Conservation (phyloP, 495 filamentous ascomycete genomes). For the Aspergillus asperescens region DNA sequence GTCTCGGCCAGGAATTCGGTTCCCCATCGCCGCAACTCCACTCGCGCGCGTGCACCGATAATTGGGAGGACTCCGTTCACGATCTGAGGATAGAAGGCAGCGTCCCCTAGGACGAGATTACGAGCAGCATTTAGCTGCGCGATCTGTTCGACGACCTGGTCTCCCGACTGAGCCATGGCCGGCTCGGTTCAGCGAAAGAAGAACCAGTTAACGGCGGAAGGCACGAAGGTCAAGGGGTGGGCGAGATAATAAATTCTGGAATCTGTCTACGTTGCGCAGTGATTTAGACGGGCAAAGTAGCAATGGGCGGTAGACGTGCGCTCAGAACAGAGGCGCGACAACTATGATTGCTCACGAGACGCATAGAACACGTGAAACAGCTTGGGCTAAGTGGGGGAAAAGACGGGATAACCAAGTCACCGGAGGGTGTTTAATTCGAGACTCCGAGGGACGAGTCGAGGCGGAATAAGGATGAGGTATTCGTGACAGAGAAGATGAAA, state of each 20-base stretch:
- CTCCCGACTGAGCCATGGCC: conserved; percentile 42
- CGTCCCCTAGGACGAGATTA: conserved; percentile 76
- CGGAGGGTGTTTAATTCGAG: background rate
- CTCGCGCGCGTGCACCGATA: conserved; percentile 62
- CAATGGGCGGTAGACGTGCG: background rate
- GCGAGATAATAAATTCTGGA: background rate
- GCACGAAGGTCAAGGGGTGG: conserved; percentile 2
- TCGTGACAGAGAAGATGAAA: conserved; percentile 21
- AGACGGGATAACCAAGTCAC: background rate
- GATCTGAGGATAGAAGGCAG: conserved; percentile 81
- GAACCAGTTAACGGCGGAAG: background rate
- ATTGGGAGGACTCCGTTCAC: conserved; percentile 86
- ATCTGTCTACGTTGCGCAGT: conserved; percentile 14
- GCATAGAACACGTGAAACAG: conserved; percentile 10
- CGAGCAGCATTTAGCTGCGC: conserved; percentile 81
- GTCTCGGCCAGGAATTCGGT: conserved; percentile 94
- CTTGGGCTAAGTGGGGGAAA: background rate
- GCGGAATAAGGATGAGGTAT: background rate
- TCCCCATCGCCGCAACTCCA: conserved; percentile 91
- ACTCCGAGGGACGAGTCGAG: background rate
- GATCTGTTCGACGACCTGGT: conserved; percentile 66
- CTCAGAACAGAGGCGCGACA: conserved; percentile 5
- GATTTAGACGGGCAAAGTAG: background rate
- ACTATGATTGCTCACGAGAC: conserved; percentile 10
- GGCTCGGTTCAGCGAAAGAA: conserved; percentile 14